A percentile compares a stretch with the other conserved stretches of the same genome.
Conservation (phyloP, 2,329 filamentous ascomycete species). For the Berkeleyomyces rouxiae region DNA sequence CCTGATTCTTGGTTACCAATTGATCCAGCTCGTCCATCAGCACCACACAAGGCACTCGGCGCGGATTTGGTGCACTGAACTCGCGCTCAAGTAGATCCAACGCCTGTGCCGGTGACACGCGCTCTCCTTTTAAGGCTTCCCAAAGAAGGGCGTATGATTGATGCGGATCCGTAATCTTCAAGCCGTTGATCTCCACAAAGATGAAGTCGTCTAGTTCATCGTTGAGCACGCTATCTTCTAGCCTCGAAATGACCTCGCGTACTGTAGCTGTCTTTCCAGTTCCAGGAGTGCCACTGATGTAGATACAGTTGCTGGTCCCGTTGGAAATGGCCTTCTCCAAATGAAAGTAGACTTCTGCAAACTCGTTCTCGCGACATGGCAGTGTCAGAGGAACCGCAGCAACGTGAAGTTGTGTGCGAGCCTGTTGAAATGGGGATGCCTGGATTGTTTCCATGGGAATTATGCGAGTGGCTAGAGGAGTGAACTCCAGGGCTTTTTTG, state of each 20-base stretch:
- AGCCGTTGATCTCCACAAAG: conserved; percentile 98
- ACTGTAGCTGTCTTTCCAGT: conserved; percentile 97
- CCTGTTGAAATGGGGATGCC: conserved; percentile 79
- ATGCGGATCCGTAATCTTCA: conserved; percentile 97
- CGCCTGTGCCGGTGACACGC: conserved; percentile 81
- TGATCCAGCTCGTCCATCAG: conserved; percentile 98
- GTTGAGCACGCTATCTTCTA: conserved; percentile 71
- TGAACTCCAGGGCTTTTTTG: conserved; percentile 74
- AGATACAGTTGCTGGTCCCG: conserved; percentile 88
- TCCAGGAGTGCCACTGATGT: conserved; percentile 95
- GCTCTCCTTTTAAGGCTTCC: conserved; percentile 87
- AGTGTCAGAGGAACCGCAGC: conserved; percentile 79
- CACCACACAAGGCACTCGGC: conserved; percentile 86
- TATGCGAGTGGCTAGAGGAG: conserved; percentile 75
- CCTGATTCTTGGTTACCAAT: conserved; percentile 92
- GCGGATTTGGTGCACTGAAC: conserved; percentile 78
- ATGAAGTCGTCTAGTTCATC: conserved; percentile 97
- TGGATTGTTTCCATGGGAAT: conserved; percentile 60
- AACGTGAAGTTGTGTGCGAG: conserved; percentile 77
- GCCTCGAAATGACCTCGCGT: conserved; percentile 75
- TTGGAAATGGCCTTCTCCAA: conserved; percentile 88
- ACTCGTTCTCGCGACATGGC: conserved; percentile 84
- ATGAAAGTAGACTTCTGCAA: conserved; percentile 80
- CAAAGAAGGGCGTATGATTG: conserved; percentile 90
- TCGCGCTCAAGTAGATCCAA: conserved; percentile 81